phyloP scores from a whole-genome alignment of 179 eudicot species.

The Amaranthus tricolor region DNA sequence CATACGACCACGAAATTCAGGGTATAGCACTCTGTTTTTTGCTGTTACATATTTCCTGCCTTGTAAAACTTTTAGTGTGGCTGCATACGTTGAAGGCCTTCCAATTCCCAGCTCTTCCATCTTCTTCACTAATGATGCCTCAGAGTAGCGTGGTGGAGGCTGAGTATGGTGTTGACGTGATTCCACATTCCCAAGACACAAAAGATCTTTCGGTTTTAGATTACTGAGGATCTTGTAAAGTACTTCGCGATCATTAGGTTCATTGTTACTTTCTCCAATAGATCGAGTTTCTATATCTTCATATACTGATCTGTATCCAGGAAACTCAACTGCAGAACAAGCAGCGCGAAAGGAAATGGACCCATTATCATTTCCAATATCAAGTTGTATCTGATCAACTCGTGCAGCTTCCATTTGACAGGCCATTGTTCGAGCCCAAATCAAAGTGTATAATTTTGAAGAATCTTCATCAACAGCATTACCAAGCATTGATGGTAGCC shows the following conservation, averaged over 20 bases:
- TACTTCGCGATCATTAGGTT: conserved; percentile 40
- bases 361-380: conserved; percentile 50
- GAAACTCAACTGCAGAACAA: conserved; percentile 63
- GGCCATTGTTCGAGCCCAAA: conserved; percentile 96
- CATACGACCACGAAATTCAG: conserved; percentile 99
- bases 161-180: conserved; percentile 69
- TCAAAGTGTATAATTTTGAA: conserved; percentile 71
- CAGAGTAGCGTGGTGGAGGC: conserved; percentile 83
- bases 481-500: conserved; percentile 69
- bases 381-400: conserved; percentile 66
- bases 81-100: conserved; percentile 95
- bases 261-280: conserved; percentile 47
- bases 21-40: conserved; percentile 55
- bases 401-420: conserved; percentile 88
- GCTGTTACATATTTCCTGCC: conserved; percentile 79
- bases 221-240: conserved; percentile 40
- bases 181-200: conserved; percentile 56
- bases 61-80: conserved; percentile 71
- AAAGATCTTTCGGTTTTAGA: conserved; percentile 52
- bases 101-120: conserved; percentile 99
- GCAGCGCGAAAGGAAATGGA: conserved; percentile 62
- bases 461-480: conserved; percentile 75
- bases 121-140: conserved; percentile 79
- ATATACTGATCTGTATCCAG: conserved; percentile 64
- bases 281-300: conserved; percentile 64